Evolutionary conservation across 2,329 filamentous ascomycete genomes (phyloP).

Genomic region (Botrytis pseudocinerea): DNA sequence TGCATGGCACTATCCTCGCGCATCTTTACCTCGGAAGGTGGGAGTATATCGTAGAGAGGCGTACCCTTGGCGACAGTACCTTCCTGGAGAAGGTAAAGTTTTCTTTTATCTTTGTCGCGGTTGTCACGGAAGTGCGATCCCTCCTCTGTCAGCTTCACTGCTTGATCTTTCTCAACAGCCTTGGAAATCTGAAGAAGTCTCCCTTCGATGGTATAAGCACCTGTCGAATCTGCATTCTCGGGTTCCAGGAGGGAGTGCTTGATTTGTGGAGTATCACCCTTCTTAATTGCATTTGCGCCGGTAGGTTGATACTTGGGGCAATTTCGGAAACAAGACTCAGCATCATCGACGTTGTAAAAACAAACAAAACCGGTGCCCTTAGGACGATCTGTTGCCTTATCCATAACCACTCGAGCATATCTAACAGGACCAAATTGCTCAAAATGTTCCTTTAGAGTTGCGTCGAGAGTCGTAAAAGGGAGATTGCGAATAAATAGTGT

Average conservation of each 20-base stretch:
- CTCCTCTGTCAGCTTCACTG: constrained; percentile 70
- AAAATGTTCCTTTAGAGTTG: constrained; percentile 82
- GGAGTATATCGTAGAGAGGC: constrained; percentile 72
- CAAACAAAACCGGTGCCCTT: constrained; percentile 94
- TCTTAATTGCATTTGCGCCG: constrained; percentile 41
- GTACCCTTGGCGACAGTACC: constrained; percentile 79
- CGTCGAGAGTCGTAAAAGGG: constrained; percentile 84
- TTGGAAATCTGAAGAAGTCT: constrained; percentile 81
- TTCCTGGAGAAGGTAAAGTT: constrained; percentile 84
- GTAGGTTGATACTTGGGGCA: constrained; percentile 63
- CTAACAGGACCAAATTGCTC: constrained; percentile 81
- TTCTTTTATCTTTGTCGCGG: constrained; percentile 81
- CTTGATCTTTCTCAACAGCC: constrained; percentile 82
- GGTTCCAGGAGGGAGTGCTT: constrained; percentile 87
- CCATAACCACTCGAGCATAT: constrained; percentile 89
- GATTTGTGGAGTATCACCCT: constrained; percentile 46
- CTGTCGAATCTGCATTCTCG: constrained; percentile 76
- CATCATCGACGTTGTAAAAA: constrained; percentile 78
- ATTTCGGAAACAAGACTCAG: constrained; percentile 70
- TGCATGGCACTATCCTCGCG: constrained; percentile 84
- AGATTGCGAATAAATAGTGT: constrained; percentile 94
- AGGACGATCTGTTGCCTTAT: constrained; percentile 79
- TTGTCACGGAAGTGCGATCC: constrained; percentile 63
- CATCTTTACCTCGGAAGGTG: constrained; percentile 80
- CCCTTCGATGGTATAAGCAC: constrained; percentile 86